phyloP scores from a whole-genome alignment of 2,329 filamentous ascomycete genomes.

The Remersonia thermophila region DNA sequence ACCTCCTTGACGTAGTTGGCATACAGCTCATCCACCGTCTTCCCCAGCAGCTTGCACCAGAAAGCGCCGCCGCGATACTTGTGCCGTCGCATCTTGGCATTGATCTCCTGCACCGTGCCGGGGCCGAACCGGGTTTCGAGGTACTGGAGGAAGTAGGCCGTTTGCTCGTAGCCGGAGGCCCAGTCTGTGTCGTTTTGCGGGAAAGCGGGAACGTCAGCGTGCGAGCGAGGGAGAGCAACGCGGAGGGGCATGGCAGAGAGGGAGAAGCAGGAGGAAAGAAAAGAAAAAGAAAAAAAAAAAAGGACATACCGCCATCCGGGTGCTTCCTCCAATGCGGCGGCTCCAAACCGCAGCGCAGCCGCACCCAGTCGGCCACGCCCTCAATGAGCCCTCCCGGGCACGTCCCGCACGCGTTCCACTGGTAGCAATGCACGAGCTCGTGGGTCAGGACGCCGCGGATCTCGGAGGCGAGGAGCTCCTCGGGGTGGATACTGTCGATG shows the following conservation, averaged over 20 bases:
- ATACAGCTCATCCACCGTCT: constrained; percentile 59
- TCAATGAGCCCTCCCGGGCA: constrained; percentile 73
- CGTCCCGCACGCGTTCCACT: constrained; percentile 53
- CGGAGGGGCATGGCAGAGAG: background rate
- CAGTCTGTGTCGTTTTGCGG: constrained; percentile 38
- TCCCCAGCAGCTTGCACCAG: constrained; percentile 57
- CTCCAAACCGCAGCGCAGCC: constrained; percentile 57
- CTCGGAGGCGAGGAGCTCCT: constrained; percentile 41
- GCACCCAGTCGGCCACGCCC: constrained; percentile 87
- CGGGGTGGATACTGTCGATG: constrained; percentile 38
- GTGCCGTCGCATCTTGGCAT: constrained; percentile 51
- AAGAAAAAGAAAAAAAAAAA: background rate
- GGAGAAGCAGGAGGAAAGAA: background rate
- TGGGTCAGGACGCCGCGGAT: constrained; percentile 77
- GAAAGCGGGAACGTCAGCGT: no score
- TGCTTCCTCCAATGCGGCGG: constrained; percentile 74
- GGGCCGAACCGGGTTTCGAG: constrained; percentile 55
- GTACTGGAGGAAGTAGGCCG: constrained; percentile 83
- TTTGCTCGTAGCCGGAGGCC: constrained; percentile 84
- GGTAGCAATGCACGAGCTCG: constrained; percentile 91
- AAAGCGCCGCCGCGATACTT: constrained; percentile 54
- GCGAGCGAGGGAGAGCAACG: background rate
- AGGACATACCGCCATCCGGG: constrained; percentile 16
- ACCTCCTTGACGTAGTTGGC: constrained; percentile 44
- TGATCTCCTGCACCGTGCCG: constrained; percentile 49